These are phyloP conservation scores for Rhizopus sp. DNA, from an alignment of 371 early-diverging fungal genomes.

Conservation along the genomic window DNA sequence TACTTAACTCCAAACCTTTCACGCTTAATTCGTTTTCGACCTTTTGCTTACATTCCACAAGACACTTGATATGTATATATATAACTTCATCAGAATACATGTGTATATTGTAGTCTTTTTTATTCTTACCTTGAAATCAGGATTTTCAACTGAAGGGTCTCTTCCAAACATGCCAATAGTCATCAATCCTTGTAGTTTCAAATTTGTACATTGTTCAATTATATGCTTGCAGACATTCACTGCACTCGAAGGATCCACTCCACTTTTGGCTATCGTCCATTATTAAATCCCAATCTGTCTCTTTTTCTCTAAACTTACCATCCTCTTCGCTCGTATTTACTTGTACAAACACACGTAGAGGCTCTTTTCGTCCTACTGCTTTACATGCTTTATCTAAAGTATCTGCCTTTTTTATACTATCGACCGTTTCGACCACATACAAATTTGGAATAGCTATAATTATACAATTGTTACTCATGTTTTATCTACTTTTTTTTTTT, in stretches of 20 bases:
- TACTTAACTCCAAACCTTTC: constrained; percentile 76
- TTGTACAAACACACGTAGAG: constrained; percentile 85
- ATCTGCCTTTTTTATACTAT: constrained; percentile 80
- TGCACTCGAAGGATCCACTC: constrained; percentile 58
- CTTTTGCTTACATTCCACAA: constrained; percentile 44
- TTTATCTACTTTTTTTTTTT: background rate
- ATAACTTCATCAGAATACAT: background rate
- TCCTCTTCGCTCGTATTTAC: constrained; percentile 94
- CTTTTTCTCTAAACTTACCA: constrained; percentile 43
- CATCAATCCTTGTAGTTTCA: constrained; percentile 88
- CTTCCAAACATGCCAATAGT: constrained; percentile 85
- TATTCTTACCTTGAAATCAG: constrained; percentile 79
- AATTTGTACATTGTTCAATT: constrained; percentile 61
- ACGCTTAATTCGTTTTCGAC: constrained; percentile 31
- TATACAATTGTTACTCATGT: too few species aligned
- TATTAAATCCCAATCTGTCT: constrained; percentile 1
- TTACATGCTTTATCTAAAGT: constrained; percentile 75
- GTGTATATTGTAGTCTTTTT: background rate
- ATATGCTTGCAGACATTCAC: constrained; percentile 65
- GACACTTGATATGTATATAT: constrained; percentile 21
- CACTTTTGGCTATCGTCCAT: constrained; percentile 73
- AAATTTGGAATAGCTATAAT: constrained; percentile 79
- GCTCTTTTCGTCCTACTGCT: constrained; percentile 43
- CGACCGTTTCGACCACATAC: constrained; percentile 90
- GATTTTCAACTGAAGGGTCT: constrained; percentile 65